Evolutionary conservation across 371 early-diverging fungal genomes (phyloP), one percentile per base, ranked within the genome.

Genomic region (Gilbertella persicaria): DNA sequence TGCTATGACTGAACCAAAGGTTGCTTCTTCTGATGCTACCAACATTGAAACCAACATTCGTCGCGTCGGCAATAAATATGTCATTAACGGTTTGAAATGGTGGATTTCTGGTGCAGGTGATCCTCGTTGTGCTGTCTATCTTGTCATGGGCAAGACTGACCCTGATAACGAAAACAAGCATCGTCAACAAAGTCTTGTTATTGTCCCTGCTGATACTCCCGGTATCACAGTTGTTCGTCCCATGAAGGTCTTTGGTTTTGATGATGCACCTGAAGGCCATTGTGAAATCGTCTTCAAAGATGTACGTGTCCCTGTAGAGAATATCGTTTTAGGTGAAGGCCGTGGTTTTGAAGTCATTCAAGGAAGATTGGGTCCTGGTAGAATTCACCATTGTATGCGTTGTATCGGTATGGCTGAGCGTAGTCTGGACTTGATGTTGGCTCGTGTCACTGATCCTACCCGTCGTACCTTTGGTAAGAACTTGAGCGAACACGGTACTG

Each of bases 281-380:
- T 89, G 89, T 58, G 98, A 98, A 66, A 87, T 98, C 46, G 60
- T 82, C 14, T 96, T 98, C 59, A 87, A 88, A 42, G 83, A 95
- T 68, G 96, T 94, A 43, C 82, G 87, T 54, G 93, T 12, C 1
- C 12, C 33, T 17, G 19, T 25, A n/a, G 12, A 53, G 79, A 95
- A 99, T 77, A 94, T 99, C 69, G 86, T 88, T 58, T 71, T 77
- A 61, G 86, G 87, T 56, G 85, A 99, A 80, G 99, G 99, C 57
- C 95, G 96, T 50, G 99, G 99, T 53, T 88, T 92, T 46, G 85
- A 86, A 67, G 90, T 91, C 64, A 99, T 99, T 66, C 99, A 99
- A 71, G 97, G 97, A 20, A 86, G 98, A 12, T 79, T 98, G 14
- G 98, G 98, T 9, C 96, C 96, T 29, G 94, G 90, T 43, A 81